phyloP scores from a whole-genome alignment of 164 flowering plant species.

The Chimonanthus salicifolius region DNA sequence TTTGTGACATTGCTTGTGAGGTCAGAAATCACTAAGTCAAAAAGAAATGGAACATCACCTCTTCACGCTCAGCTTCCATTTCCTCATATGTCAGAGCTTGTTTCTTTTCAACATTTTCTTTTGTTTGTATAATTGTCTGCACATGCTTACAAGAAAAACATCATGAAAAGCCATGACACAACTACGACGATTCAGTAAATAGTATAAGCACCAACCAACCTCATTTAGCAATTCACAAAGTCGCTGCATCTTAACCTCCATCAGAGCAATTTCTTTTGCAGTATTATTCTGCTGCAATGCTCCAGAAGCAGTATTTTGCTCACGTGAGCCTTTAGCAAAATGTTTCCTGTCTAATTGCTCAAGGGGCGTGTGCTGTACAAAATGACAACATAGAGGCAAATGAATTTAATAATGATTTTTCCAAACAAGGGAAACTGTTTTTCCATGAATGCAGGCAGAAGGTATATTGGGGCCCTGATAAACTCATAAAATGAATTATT shows the following conservation, averaged over 20 bases:
- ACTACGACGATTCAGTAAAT: neutral
- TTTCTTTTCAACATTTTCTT: conserved; percentile 87
- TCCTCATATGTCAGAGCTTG: conserved; percentile 95
- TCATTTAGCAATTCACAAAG: conserved; percentile 75
- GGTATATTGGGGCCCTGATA: neutral
- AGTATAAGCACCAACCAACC: conserved; percentile 32
- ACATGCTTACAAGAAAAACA: conserved; percentile 9
- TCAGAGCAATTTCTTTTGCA: conserved; percentile 63
- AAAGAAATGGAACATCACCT: conserved; percentile 40
- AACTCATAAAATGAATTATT: neutral
- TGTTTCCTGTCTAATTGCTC: conserved; percentile 85
- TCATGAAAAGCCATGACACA: conserved; percentile 1
- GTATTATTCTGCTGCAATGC: conserved; percentile 37
- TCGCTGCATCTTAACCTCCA: conserved; percentile 73
- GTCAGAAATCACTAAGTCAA: neutral
- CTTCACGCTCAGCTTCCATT: conserved; percentile 92
- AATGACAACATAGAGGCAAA: conserved; percentile 5
- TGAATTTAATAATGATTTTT: too few relatives aligned
- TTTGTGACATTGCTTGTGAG: neutral
- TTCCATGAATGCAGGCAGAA: neutral
- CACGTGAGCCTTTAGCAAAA: conserved; percentile 74
- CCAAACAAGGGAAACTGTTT: neutral
- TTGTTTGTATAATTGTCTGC: conserved; percentile 78
- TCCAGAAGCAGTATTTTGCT: conserved; percentile 42
- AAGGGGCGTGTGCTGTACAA: conserved; percentile 74